These are phyloP conservation scores for Aspergillus tamarii DNA, from an alignment of 2,329 filamentous ascomycete genomes.

Conservation along the genomic window DNA sequence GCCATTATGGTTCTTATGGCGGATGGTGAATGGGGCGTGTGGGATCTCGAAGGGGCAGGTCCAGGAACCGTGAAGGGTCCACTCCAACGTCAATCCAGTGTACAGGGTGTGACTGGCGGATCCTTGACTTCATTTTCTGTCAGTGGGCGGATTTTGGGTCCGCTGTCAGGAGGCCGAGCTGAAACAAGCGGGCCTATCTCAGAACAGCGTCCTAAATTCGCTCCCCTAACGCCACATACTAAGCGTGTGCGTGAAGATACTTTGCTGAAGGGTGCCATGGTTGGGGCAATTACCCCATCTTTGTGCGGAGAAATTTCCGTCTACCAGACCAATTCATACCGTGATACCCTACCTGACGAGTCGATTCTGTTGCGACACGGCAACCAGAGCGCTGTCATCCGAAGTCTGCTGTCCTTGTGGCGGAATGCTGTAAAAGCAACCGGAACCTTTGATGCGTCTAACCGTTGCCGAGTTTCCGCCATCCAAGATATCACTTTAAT, in stretches of 20 bases:
- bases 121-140: constrained; percentile 47
- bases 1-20: constrained; percentile 49
- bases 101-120: constrained; percentile 44
- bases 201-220: constrained; percentile 43
- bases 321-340: constrained; percentile 39
- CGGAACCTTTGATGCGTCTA: constrained; percentile 44
- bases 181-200: constrained; percentile 28
- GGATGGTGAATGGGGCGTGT: constrained; percentile 54
- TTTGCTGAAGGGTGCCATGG: constrained; percentile 43
- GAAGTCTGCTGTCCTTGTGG: constrained; percentile 50
- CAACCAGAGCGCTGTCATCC: constrained; percentile 44
- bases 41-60: constrained; percentile 52
- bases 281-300: constrained; percentile 32
- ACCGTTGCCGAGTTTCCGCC: constrained; percentile 41
- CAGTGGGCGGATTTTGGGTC: constrained; percentile 41
- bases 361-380: constrained; percentile 49
- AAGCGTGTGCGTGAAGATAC: constrained; percentile 50
- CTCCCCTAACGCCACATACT: constrained; percentile 53
- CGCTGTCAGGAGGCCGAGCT: constrained; percentile 26
- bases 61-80: constrained; percentile 45
- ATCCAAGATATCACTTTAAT: constrained; percentile 44
- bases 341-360: constrained; percentile 45
- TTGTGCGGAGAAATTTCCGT: constrained; percentile 47
- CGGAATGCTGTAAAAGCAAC: constrained; percentile 43
- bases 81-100: constrained; percentile 40